Evolutionary conservation across 345 rosid genomes (phyloP).

Genomic region (Cardamine chenopodiifolia): DNA sequence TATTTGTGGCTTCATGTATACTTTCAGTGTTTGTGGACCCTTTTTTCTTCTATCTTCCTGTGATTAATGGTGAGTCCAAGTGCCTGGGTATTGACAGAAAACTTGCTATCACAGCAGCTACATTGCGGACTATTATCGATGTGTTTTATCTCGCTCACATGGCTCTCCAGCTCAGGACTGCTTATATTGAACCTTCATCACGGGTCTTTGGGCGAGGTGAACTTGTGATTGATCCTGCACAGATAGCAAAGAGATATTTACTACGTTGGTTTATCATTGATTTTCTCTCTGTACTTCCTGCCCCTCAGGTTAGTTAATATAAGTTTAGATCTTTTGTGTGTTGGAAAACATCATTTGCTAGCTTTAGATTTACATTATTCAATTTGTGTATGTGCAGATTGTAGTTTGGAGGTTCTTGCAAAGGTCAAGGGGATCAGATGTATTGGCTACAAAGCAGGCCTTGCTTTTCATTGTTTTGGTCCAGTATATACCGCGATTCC

Average conservation of each 20-base stretch:
- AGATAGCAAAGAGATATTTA: constrained; percentile 89
- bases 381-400: constrained; percentile 55
- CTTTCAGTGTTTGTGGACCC: constrained; percentile 89
- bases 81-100: constrained; percentile 79
- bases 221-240: constrained; percentile 86
- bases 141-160: constrained; percentile 84
- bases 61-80: constrained; percentile 48
- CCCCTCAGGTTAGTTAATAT: constrained; percentile 73
- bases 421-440: constrained; percentile 76
- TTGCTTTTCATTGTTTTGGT: constrained; percentile 69
- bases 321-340: constrained; percentile 14
- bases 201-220: constrained; percentile 96
- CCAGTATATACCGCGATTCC: constrained; percentile 73
- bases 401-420: constrained; percentile 87
- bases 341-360: not conserved
- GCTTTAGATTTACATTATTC: constrained; percentile 18
- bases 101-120: constrained; percentile 70
- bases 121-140: constrained; percentile 73
- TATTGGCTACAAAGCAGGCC: constrained; percentile 72
- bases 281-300: constrained; percentile 80
- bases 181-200: constrained; percentile 93
- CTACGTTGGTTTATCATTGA: constrained; percentile 70
- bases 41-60: constrained; percentile 86
- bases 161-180: constrained; percentile 93
- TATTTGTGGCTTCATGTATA: constrained; percentile 76